These are phyloP conservation scores for Angomonas deanei DNA, from an alignment of 208 protist species.

Conservation along the genomic window DNA sequence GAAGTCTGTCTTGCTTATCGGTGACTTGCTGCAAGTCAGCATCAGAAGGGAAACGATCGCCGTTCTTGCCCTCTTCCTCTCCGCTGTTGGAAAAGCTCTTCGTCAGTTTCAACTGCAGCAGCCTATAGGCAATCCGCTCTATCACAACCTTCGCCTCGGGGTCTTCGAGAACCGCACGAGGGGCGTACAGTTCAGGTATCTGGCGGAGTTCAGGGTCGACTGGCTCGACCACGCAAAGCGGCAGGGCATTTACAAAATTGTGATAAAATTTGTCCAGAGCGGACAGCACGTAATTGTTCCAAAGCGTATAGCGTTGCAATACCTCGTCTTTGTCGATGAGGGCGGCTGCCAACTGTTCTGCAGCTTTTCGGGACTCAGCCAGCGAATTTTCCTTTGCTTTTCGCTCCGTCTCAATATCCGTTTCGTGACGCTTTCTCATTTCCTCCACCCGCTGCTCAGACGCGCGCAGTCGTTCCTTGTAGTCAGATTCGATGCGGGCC, in stretches of 20 bases:
- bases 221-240: slow-evolving; percentile 41
- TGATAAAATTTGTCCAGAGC: slow-evolving; percentile 59
- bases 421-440: slow-evolving; percentile 40
- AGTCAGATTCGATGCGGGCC: slow-evolving; percentile 59
- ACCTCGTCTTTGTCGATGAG: slow-evolving; percentile 53
- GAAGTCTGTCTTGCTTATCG: slow-evolving; percentile 58
- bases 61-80: background rate
- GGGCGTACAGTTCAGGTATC: slow-evolving; percentile 57
- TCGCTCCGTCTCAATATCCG: slow-evolving; percentile 33
- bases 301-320: slow-evolving; percentile 59
- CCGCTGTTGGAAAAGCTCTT: slow-evolving; percentile 11
- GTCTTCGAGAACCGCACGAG: slow-evolving; percentile 58
- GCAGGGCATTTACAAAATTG: slow-evolving; percentile 32
- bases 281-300: slow-evolving; percentile 67
- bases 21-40: slow-evolving; percentile 22
- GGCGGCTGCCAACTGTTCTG: slow-evolving; percentile 41
- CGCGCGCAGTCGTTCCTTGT: slow-evolving; percentile 61
- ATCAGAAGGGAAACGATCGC: background rate
- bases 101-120: slow-evolving; percentile 55
- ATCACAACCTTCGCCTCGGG: slow-evolving; percentile 56
- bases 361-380: slow-evolving; percentile 35
- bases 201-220: slow-evolving; percentile 49
- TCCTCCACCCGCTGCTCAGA: slow-evolving; percentile 60
- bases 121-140: slow-evolving; percentile 65
- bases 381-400: slow-evolving; percentile 33